Percentiles rank a stretch among this genome's conserved stretches.
Conservation (phyloP, 257 asterid species). For the Avicennia marina region DNA sequence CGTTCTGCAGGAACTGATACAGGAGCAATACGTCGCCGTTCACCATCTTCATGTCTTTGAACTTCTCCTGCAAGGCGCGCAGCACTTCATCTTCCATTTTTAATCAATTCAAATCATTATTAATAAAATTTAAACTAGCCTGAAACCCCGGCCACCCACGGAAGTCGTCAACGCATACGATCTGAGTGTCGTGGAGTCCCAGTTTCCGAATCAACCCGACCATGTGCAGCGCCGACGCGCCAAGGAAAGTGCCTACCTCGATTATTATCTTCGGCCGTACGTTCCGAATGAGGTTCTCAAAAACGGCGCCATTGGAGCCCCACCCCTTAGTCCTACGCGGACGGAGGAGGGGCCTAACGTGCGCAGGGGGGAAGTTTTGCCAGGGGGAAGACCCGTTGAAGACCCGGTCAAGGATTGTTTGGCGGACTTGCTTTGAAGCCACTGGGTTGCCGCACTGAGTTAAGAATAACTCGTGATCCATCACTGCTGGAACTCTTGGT, state of each 20-base stretch:
- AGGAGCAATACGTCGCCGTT: constrained; percentile 50
- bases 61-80: no score
- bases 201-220: constrained; percentile 30
- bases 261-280: constrained; percentile 45
- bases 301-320: constrained; percentile 61
- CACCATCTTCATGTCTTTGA: constrained; percentile 41
- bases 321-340: constrained; percentile 40
- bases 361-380: constrained; percentile 48
- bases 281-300: constrained; percentile 38
- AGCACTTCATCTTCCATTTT: no score
- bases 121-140: no score
- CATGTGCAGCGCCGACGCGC: constrained; percentile 71
- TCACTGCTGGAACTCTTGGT: constrained; percentile 1
- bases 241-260: no score
- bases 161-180: constrained; percentile 59
- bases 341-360: constrained; percentile 25
- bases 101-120: no score
- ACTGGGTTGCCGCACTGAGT: not conserved
- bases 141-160: constrained; percentile 68
- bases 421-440: constrained; percentile 9
- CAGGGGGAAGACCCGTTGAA: constrained; percentile 56
- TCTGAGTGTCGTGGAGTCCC: constrained; percentile 33
- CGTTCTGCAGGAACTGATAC: constrained; percentile 66
- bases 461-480: no score
- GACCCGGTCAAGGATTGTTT: constrained; percentile 45